Base-by-base conservation (phyloP, 2,329 filamentous ascomycete genomes). In the Curvularia sp. region DNA sequence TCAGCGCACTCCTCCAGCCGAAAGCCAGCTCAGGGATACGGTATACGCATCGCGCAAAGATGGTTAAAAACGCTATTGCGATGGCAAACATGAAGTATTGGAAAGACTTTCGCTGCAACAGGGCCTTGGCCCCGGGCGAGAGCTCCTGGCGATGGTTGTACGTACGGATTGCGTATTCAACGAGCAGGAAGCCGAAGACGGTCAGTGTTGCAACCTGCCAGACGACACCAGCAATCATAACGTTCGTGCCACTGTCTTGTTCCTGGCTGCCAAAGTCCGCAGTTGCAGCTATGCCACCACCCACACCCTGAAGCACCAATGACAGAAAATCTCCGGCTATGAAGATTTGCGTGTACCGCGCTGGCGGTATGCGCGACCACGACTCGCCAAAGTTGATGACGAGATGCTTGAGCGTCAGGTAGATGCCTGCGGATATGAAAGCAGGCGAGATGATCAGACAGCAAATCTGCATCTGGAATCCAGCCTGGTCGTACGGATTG, bases 161-260 rank as follows among this genome's bases (percentile, higher is more conserved):
- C 1, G 72, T 74, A 30, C 73, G 68, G 42, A 75, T 19, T 7
- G 66, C 54, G 59, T 77, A 82, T 43, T 81, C 79, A 32, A 53
- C 61, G 3, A 77, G 74, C 25, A 81, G 69, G 39, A 66, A 62
- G 5, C 79, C 77, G 63, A 85, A 86, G 63, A 81, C 77, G 8
- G 80, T 70, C 38, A 85, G 73, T 0, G 83, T 82, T 6, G 79
- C 78, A 23, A 88, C 84, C 70, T 87, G 86, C 60, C 83, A 81
- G 2, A 81, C 78, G 41, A 88, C 81, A 66, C 86, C 86, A 0
- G 84, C 80, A 49, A 87, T 82, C 74, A 87, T 86, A 55, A 87
- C 79, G 60, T 85, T 74, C 51, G 84, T 81, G 4, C 85, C 84
- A 1, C 79, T 68, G 36, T 83, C 73, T n/a, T 67, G 64, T 10